Evolutionary conservation across 345 rosid genomes (phyloP).

Genomic region (Nasturtium officinale): DNA sequence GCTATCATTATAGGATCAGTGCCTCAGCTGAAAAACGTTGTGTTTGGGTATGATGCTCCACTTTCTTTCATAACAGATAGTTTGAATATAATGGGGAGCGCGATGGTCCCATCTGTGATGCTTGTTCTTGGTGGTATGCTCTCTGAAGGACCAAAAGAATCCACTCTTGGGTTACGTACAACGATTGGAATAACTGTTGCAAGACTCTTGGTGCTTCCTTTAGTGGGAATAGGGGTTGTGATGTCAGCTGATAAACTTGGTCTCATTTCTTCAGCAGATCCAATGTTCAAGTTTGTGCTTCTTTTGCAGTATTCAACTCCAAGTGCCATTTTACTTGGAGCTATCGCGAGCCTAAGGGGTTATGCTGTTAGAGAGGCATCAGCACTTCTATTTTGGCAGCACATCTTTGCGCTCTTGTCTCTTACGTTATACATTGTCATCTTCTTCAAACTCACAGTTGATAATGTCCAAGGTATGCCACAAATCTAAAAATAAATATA

Average conservation of each 20-base stretch:
- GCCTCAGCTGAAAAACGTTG: constrained; percentile 67
- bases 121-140: constrained; percentile 96
- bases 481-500: background rate
- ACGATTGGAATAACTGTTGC: constrained; percentile 73
- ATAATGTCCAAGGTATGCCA: constrained; percentile 25
- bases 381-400: constrained; percentile 95
- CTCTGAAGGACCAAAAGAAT: constrained; percentile 87
- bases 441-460: constrained; percentile 65
- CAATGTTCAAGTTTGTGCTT: constrained; percentile 80
- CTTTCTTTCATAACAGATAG: constrained; percentile 84
- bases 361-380: constrained; percentile 89
- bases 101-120: constrained; percentile 97
- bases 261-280: constrained; percentile 58
- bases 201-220: constrained; percentile 83
- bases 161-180: constrained; percentile 77
- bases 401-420: constrained; percentile 72
- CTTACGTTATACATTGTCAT: constrained; percentile 68
- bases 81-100: constrained; percentile 76
- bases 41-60: constrained; percentile 83
- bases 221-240: constrained; percentile 75
- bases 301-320: constrained; percentile 90
- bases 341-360: constrained; percentile 87
- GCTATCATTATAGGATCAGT: constrained; percentile 79
- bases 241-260: constrained; percentile 57
- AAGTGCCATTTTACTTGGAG: constrained; percentile 88